Base-by-base conservation (phyloP, 2,329 filamentous ascomycete species). In the Arthroderma uncinatum region DNA sequence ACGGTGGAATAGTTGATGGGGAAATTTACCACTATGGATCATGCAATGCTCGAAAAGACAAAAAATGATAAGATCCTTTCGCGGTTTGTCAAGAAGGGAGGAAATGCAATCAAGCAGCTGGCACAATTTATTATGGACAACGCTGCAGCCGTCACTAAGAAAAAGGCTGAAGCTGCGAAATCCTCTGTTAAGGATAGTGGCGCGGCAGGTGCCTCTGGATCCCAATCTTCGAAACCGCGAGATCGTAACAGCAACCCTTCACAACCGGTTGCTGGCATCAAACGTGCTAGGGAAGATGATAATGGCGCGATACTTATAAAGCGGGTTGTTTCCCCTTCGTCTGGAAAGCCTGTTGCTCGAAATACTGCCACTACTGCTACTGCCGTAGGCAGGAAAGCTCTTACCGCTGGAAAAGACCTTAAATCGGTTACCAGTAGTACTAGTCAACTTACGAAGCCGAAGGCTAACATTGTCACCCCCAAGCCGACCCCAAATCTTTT, bases 1-100 rank as follows among this genome's bases (percentile, higher is more conserved):
- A 72, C 58, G 36, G 25, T 23, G 10, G 4, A 54, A 54, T 60
- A 82, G 74, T 69, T 83, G 50, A 74, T 84, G 63, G 70, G 74
- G 28, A 74, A 74, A 44, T 82, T 81, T 60, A 75, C 76, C 12
- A 83, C 80, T 5, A 72, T 84, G 63, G 82, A 79, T 57, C 76
- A 77, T 59, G 78, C 80, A 53, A 74, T 78, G 53, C 71, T 84
- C 23, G 78, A 82, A 62, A 82, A 81, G 64, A 82, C 79, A 7
- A 82, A 83, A 62, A 69, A 83, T 30, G 74, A 75, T 56, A 84
- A 83, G 64, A 72, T 83, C 14, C 68, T 84, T 14, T 74, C 76
- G 2, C 75, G 78, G 25, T 78, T 82, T 61, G 71, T 78, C 55
- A 85, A 83, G 67, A 79, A 79, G 61, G 81, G 80, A 25, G 78